Conservation (phyloP, 768 basidiomycete genomes). For the Kwoniella dendrophila region DNA sequence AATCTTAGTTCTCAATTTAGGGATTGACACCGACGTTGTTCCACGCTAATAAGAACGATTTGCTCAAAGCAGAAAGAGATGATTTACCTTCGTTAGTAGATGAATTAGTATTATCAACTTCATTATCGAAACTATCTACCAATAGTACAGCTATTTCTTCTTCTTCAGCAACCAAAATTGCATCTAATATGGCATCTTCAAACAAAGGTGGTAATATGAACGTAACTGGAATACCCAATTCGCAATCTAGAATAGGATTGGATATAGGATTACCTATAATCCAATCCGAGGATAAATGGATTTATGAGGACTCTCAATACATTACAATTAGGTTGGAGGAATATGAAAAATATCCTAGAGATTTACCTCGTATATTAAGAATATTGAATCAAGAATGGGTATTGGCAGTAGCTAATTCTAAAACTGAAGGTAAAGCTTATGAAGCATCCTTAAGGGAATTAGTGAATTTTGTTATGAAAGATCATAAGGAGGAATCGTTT, state of each 20-base stretch:
- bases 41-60: conserved; percentile 63
- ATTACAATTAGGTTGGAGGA: conserved; percentile 15
- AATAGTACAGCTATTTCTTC: too few species aligned
- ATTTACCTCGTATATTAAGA: conserved; percentile 8
- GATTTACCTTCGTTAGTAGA: conserved; percentile 60
- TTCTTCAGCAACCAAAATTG: not conserved
- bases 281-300: not conserved
- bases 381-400: conserved; percentile 3
- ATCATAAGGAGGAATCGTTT: not conserved
- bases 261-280: conserved; percentile 32
- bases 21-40: conserved; percentile 75
- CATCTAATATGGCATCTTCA: not conserved
- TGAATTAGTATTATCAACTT: conserved; percentile 21
- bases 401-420: conserved; percentile 23
- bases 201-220: not conserved
- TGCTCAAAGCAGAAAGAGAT: conserved; percentile 62
- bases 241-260: conserved; percentile 23
- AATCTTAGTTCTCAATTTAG: conserved; percentile 56
- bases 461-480: conserved; percentile 14
- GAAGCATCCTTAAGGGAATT: conserved; percentile 19
- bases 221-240: conserved; percentile 17
- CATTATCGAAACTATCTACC: not conserved
- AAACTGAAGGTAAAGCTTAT: conserved; percentile 28
- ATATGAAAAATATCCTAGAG: conserved; percentile 22
- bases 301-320: not conserved